phyloP scores from a whole-genome alignment of 1,284 basidiomycete genomes.

The Rhizopogon parksii region DNA sequence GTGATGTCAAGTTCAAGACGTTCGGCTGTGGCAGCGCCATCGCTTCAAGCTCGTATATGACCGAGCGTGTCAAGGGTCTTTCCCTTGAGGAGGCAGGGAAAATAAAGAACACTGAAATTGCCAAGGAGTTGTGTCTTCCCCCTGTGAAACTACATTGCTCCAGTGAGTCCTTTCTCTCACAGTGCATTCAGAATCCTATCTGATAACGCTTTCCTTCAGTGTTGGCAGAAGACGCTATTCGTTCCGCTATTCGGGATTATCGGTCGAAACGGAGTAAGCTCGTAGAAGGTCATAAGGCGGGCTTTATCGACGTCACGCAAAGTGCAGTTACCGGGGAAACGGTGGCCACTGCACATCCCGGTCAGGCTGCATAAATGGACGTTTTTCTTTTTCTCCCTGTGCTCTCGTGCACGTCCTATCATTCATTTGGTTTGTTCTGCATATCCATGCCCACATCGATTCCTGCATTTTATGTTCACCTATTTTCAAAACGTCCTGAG shows the following conservation, averaged over 20 bases:
- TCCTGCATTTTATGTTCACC: conserved; percentile 14
- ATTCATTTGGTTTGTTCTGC: conserved; percentile 1
- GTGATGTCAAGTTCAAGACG: conserved; percentile 98
- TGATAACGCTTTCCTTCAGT: conserved; percentile 41
- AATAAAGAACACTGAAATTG: conserved; percentile 99
- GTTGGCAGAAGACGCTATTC: conserved; percentile 97
- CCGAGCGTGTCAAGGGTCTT: conserved; percentile 94
- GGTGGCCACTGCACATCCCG: conserved; percentile 56
- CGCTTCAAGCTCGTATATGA: conserved; percentile 95
- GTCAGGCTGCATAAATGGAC: conserved; percentile 10
- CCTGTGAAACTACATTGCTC: conserved; percentile 95
- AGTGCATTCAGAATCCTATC: conserved; percentile 9
- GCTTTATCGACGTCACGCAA: conserved; percentile 76
- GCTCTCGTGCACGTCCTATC: conserved; percentile 3
- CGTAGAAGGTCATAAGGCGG: conserved; percentile 45
- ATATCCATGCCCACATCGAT: conserved; percentile 2
- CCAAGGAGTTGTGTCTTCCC: conserved; percentile 91
- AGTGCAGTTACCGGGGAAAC: conserved; percentile 61
- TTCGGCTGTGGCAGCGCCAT: conserved; percentile 98
- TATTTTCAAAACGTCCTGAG: conserved; percentile 11
- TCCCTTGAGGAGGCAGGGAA: conserved; percentile 90
- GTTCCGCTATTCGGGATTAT: conserved; percentile 91
- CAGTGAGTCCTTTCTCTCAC: conserved; percentile 44
- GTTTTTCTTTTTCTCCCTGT: conserved; percentile 1
- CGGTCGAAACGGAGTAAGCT: conserved; percentile 64